Evolutionary conservation across 2,329 filamentous ascomycete species (phyloP), one percentile per base, ranked within the genome.

Genomic region (Orbilia ellipsospora): DNA sequence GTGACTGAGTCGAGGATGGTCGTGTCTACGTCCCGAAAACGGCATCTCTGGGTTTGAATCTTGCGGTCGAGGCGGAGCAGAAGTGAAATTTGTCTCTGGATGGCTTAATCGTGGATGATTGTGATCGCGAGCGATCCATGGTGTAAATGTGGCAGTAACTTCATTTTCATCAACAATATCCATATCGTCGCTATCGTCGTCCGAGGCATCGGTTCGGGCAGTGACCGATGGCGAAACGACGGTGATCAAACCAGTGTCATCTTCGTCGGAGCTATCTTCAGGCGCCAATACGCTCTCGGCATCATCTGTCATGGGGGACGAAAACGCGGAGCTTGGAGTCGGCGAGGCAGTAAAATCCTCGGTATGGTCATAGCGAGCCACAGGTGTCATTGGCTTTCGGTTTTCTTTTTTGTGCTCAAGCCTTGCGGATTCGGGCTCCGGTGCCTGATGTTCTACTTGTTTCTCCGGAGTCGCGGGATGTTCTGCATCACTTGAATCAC

Each of bases 351-450:
- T 77, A 48, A 77, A 77, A 20, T 77, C 73, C 20, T 72, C 54
- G 12, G 73, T 77, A 0, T 52, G 73, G 13, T 77, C 73, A 20
- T 56, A 70, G 23, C 55, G 62, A 7, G 63, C 63, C 42, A 70
- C 51, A 10, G 73, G 73, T 6, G 65, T 77, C 73, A 66, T 72
- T 64, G 70, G 56, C 5, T 78, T 77, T 15, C 78, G 78, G 23
- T 80, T 80, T 72, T 86, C 86, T 77, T 87, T 88, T 80, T 90
- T 88, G 78, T 91, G 87, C 50, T 89, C 87, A 67, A 87, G 86
- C 79, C 93, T 89, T 73, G 89, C 85, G 8, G 88, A 89, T 2
- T 90, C 89, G 0, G 88, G 88, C 44, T 87, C 86, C 13, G 84
- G 83, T 15, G 85, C 84, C 28, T 87, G 84, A 1, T 87, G 85